A percentile compares a stretch with the other conserved stretches of the same genome.
Evolutionary conservation across 805 yeast genomes (phyloP).

Genomic region (Starmerella lactis-condensi): DNA sequence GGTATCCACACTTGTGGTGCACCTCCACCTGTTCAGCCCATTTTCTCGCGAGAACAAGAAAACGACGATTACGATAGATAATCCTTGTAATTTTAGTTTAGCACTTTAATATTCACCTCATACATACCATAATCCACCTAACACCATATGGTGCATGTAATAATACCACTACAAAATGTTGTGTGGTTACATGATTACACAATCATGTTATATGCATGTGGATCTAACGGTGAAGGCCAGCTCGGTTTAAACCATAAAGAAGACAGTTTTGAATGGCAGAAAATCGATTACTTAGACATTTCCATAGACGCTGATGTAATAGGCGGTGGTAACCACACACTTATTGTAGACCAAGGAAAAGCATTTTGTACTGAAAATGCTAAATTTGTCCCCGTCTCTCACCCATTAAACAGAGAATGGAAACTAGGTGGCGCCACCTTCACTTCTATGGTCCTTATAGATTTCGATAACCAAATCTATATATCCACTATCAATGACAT

Average conservation of each 20-base stretch:
- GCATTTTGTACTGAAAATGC: conserved; percentile 20
- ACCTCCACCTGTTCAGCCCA: no score
- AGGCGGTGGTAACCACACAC: conserved; percentile 80
- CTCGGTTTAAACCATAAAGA: conserved; percentile 41
- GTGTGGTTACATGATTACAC: neutral
- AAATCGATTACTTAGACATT: conserved; percentile 12
- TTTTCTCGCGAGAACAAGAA: no score
- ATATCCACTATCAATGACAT: no score
- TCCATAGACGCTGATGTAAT: conserved; percentile 3
- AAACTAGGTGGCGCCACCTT: conserved; percentile 51
- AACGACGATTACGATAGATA: no score
- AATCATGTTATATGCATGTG: conserved; percentile 32
- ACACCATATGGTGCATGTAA: no score
- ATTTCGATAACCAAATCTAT: conserved; percentile 24
- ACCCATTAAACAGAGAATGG: conserved; percentile 23
- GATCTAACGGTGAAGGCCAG: conserved; percentile 71
- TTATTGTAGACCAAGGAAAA: conserved; percentile 37
- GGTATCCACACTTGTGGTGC: no score
- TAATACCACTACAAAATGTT: neutral
- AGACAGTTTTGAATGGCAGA: conserved; percentile 28
- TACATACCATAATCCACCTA: no score
- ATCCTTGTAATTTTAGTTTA: no score
- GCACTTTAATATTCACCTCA: no score
- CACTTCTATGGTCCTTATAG: conserved; percentile 47
- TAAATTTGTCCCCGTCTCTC: conserved; percentile 2